Conservation (phyloP, 805 yeast genomes). For the Saccharomycopsis fibuligera region DNA sequence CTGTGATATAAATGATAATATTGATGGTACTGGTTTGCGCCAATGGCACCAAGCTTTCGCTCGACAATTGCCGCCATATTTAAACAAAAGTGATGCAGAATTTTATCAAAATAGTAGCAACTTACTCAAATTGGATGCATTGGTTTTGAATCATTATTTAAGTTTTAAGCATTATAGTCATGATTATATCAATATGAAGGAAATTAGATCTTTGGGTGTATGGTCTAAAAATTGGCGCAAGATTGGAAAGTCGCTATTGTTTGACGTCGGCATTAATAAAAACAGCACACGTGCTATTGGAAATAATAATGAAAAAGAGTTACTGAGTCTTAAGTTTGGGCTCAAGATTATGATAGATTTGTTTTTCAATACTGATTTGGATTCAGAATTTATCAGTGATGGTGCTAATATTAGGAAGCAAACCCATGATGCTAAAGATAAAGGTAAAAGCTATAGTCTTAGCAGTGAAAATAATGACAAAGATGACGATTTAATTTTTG, state of each 20-base stretch:
- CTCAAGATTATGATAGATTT: conserved; percentile 9
- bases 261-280: too few species aligned
- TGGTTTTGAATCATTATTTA: conserved; percentile 12
- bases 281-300: background rate
- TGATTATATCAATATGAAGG: conserved; percentile 1
- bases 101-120: conserved; percentile 3
- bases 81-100: conserved; percentile 1
- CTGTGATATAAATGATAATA: background rate
- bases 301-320: conserved; percentile 1
- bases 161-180: conserved; percentile 7
- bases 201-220: conserved; percentile 8
- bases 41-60: conserved; percentile 3
- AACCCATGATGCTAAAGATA: background rate
- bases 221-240: conserved; percentile 15
- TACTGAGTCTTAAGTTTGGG: conserved; percentile 5
- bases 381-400: too few species aligned
- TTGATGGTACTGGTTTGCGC: background rate
- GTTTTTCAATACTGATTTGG: conserved; percentile 3
- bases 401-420: background rate
- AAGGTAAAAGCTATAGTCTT: background rate
- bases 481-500: background rate
- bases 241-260: conserved; percentile 6
- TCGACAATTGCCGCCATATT: conserved; percentile 2
- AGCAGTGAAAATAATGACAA: background rate
- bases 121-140: conserved; percentile 11